A percentile compares a stretch with the other conserved stretches of the same genome.
These are phyloP conservation scores for Kernera saxatilis DNA, from an alignment of 345 rosid species.

Conservation along the genomic window DNA sequence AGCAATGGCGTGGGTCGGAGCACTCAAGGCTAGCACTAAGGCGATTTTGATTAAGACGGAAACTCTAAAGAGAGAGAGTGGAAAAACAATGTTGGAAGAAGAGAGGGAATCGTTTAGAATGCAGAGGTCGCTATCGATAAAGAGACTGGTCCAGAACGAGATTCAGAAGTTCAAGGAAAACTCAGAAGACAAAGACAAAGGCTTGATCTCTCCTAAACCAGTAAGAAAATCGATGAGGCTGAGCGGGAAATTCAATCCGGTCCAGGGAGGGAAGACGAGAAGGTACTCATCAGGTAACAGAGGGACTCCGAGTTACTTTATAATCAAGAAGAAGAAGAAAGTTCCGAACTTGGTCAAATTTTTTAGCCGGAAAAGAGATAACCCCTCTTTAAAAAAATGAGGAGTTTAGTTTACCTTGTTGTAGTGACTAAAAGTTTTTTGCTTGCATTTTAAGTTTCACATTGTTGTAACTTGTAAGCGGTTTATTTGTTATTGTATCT, in stretches of 20 bases:
- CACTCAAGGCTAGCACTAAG: conserved; percentile 67
- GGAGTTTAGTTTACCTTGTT: neutral
- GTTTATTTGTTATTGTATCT: conserved; percentile 15
- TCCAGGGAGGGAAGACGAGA: conserved; percentile 35
- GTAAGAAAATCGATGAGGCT: conserved; percentile 35
- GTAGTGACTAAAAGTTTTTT: neutral
- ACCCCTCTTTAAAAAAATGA: conserved; percentile 8
- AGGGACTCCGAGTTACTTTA: conserved; percentile 36
- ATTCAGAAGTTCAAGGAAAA: conserved; percentile 34
- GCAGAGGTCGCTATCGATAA: conserved; percentile 50
- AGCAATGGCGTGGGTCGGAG: conserved; percentile 89
- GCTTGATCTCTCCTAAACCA: conserved; percentile 15
- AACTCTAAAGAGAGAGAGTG: conserved; percentile 36
- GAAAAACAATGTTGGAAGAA: conserved; percentile 47
- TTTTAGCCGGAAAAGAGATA: conserved; percentile 38
- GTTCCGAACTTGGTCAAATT: conserved; percentile 55
- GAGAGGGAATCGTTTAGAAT: conserved; percentile 40
- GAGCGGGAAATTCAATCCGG: conserved; percentile 36
- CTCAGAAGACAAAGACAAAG: conserved; percentile 1
- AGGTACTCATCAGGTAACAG: conserved; percentile 45
- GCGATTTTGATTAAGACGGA: conserved; percentile 61
- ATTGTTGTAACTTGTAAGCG: conserved; percentile 6
- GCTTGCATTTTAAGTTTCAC: conserved; percentile 14
- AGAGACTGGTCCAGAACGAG: conserved; percentile 49
- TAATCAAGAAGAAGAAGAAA: conserved; percentile 52